A percentile compares a stretch with the other conserved stretches of the same genome.
Evolutionary conservation across 2,329 filamentous ascomycete species (phyloP).

Genomic region (Alternaria brassicae): DNA sequence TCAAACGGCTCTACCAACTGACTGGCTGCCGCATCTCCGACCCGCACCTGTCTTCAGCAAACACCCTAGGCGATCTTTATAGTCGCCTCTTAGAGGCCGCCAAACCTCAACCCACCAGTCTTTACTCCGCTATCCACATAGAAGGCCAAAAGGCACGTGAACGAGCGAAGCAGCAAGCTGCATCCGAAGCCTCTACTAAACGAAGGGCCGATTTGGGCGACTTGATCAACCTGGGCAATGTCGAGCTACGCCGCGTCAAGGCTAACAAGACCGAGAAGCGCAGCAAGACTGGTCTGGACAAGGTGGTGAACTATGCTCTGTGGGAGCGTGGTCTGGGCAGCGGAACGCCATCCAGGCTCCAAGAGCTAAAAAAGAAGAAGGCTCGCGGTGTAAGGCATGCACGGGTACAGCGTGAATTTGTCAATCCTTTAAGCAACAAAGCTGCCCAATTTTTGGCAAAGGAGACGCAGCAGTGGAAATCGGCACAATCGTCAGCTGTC

Average conservation of each 20-base stretch:
- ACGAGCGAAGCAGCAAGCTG: constrained; percentile 15
- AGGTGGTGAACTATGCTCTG: constrained; percentile 77
- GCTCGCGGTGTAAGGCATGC: constrained; percentile 5
- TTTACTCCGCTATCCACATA: constrained; percentile 65
- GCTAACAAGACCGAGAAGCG: constrained; percentile 76
- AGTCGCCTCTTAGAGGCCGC: constrained; percentile 45
- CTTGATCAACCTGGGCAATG: constrained; percentile 61
- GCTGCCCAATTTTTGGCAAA: constrained; percentile 14
- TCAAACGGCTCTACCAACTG: constrained; percentile 81
- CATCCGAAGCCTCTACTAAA: not conserved
- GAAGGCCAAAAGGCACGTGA: constrained; percentile 33
- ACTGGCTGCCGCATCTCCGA: constrained; percentile 81
- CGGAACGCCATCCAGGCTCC: not conserved
- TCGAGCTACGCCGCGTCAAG: constrained; percentile 69
- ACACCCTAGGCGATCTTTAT: constrained; percentile 50
- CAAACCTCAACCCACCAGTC: constrained; percentile 58
- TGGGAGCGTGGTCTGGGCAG: constrained; percentile 26
- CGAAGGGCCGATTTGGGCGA: constrained; percentile 31
- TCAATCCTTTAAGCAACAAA: constrained; percentile 18
- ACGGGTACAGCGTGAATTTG: constrained; percentile 11
- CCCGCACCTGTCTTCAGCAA: constrained; percentile 60
- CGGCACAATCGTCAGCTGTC: not conserved
- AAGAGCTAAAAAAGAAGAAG: constrained; percentile 2
- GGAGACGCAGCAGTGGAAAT: constrained; percentile 5
- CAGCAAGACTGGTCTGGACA: constrained; percentile 75